These are phyloP conservation scores for Adiantum capillusveneris DNA, from an alignment of 75 land plant genomes.

Conservation along the genomic window DNA sequence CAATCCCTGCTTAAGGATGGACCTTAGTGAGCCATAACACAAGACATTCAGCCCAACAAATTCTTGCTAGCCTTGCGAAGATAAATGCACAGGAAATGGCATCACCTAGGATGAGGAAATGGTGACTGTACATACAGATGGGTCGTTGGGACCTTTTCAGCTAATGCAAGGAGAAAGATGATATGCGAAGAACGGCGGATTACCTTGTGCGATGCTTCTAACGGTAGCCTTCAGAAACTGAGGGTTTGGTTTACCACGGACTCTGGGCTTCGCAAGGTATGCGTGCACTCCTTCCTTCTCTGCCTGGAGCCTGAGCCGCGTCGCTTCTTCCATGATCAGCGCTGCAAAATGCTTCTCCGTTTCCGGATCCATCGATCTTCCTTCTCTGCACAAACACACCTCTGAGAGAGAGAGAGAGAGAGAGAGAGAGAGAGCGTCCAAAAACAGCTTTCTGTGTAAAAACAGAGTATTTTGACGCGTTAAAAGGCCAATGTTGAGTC, in stretches of 20 bases:
- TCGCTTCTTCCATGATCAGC: constrained; percentile 84
- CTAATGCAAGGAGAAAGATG: neutral
- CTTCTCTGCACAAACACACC: no score
- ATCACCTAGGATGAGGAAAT: no score
- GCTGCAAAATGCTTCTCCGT: constrained; percentile 80
- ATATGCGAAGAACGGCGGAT: constrained; percentile 2
- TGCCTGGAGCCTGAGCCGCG: constrained; percentile 56
- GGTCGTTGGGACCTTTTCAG: no score
- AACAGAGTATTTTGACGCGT: no score
- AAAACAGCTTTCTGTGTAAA: no score
- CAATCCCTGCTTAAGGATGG: neutral
- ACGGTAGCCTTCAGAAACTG: constrained; percentile 91
- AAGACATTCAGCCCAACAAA: neutral
- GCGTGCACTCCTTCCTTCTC: constrained; percentile 76
- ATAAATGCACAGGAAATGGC: neutral
- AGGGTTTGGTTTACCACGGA: constrained; percentile 75
- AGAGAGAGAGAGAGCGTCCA: no score
- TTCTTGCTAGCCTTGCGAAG: neutral
- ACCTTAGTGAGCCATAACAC: no score
- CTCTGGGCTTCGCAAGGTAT: constrained; percentile 60
- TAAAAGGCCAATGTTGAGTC: no score
- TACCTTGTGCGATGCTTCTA: constrained; percentile 86
- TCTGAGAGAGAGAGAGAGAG: no score
- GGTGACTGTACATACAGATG: no score
- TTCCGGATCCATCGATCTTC: constrained; percentile 44